Evolutionary conservation across 106 monocot genomes (phyloP).

Genomic region (Xerophyta viscosa): DNA sequence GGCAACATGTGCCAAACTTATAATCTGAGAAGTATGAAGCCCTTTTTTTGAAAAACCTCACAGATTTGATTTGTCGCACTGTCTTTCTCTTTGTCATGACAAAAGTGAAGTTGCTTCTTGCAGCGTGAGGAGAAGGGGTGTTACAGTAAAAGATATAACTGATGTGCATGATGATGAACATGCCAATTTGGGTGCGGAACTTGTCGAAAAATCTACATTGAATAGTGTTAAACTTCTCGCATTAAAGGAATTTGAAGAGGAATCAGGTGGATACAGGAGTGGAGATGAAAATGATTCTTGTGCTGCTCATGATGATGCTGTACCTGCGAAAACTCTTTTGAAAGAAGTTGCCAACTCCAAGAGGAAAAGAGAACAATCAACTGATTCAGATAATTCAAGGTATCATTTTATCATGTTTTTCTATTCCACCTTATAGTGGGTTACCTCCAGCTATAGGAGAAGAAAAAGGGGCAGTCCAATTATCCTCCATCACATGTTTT

Average conservation of each 20-base stretch:
- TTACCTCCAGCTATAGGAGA: too few relatives aligned
- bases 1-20: too few relatives aligned
- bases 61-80: too few relatives aligned
- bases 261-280: conserved; percentile 15
- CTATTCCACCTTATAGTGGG: too few relatives aligned
- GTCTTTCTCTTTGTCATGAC: too few relatives aligned
- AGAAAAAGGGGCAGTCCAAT: too few relatives aligned
- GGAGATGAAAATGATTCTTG: conserved; percentile 17
- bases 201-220: conserved; percentile 12
- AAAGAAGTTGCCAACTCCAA: conserved; percentile 9
- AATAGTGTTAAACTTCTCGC: conserved; percentile 9
- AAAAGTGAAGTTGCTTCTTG: not conserved
- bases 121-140: conserved; percentile 22
- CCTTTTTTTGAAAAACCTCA: too few relatives aligned
- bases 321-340: not conserved
- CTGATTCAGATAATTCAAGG: conserved; percentile 8
- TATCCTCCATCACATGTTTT: too few relatives aligned
- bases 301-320: conserved; percentile 5
- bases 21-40: too few relatives aligned
- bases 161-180: conserved; percentile 2
- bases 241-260: conserved; percentile 12
- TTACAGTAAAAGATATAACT: conserved; percentile 3
- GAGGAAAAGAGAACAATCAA: conserved; percentile 16
- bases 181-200: conserved; percentile 2
- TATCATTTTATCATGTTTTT: conserved; percentile 2